These are phyloP conservation scores for Mesotaenium endlicherianum DNA, from an alignment of 139 green algal genomes.

Conservation along the genomic window DNA sequence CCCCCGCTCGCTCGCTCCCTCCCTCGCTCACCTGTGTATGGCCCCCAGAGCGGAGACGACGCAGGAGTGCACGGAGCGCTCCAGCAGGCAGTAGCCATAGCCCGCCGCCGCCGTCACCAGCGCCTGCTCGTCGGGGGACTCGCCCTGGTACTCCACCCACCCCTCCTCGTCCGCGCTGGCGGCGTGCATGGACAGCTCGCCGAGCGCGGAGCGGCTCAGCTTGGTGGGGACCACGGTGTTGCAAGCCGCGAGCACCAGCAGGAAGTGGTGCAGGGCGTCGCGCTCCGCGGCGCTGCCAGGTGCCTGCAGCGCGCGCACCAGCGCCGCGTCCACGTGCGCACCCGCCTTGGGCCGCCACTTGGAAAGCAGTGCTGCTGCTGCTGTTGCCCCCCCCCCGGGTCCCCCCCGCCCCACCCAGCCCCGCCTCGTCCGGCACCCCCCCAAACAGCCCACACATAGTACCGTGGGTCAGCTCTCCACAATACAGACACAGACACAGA, in stretches of 20 bases:
- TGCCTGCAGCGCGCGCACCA: constrained; percentile 1
- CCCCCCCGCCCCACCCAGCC: too few species aligned
- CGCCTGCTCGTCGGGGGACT: constrained; percentile 82
- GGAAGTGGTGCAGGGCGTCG: constrained; percentile 21
- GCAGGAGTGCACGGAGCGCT: constrained; percentile 16
- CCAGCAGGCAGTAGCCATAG: constrained; percentile 58
- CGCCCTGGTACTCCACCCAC: constrained; percentile 66
- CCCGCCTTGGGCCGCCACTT: constrained; percentile 9
- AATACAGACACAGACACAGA: too few species aligned
- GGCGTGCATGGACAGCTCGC: neutral
- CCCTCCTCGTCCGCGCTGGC: neutral
- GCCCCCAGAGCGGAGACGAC: constrained; percentile 14
- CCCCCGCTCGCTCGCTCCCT: neutral
- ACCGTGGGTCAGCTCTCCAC: too few species aligned
- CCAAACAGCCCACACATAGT: too few species aligned
- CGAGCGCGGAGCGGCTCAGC: neutral
- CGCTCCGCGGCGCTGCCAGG: neutral
- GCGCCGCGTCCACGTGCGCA: neutral
- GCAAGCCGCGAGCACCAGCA: constrained; percentile 43
- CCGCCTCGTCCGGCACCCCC: too few species aligned
- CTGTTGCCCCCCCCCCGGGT: too few species aligned
- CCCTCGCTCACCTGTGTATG: constrained; percentile 10
- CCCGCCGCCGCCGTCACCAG: constrained; percentile 62
- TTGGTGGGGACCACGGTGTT: constrained; percentile 51
- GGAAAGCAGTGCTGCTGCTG: neutral